These are phyloP conservation scores for Apiospora sp. DNA, from an alignment of 2,329 filamentous ascomycete species.

Conservation along the genomic window DNA sequence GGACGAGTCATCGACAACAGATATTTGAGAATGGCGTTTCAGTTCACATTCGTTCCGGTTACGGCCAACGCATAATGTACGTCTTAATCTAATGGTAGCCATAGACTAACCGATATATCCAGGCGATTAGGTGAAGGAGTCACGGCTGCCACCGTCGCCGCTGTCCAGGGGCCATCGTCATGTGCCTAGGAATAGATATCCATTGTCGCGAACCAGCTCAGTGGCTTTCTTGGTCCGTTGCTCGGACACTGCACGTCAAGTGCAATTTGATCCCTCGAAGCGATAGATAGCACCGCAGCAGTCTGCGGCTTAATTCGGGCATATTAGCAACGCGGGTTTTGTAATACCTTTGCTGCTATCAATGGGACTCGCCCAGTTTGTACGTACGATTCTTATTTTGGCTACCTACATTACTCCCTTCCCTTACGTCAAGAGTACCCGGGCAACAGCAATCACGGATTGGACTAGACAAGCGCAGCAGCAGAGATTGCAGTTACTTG, in stretches of 20 bases:
- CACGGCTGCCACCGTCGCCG: neutral
- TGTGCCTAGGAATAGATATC: conserved; percentile 13
- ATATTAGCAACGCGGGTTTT: neutral
- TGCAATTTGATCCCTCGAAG: neutral
- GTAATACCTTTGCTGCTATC: neutral
- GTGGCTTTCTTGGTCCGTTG: conserved; percentile 1
- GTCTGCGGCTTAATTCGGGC: neutral
- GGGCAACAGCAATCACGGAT: neutral
- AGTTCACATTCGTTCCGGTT: neutral
- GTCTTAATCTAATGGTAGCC: neutral
- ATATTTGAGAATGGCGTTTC: neutral
- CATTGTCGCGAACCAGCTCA: neutral
- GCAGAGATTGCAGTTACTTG: neutral
- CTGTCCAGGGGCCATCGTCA: neutral
- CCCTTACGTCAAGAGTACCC: neutral
- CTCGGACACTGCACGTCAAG: conserved; percentile 6
- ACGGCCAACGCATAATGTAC: neutral
- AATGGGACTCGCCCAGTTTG: neutral
- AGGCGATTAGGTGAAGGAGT: neutral
- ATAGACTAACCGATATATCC: neutral
- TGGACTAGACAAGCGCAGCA: neutral
- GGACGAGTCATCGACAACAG: neutral
- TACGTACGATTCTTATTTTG: neutral
- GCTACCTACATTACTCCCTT: neutral
- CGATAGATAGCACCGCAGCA: neutral